A percentile compares a stretch with the other conserved stretches of the same genome.
phyloP scores from a whole-genome alignment of 2,329 filamentous ascomycete genomes.

The Fonsecaea erecta region DNA sequence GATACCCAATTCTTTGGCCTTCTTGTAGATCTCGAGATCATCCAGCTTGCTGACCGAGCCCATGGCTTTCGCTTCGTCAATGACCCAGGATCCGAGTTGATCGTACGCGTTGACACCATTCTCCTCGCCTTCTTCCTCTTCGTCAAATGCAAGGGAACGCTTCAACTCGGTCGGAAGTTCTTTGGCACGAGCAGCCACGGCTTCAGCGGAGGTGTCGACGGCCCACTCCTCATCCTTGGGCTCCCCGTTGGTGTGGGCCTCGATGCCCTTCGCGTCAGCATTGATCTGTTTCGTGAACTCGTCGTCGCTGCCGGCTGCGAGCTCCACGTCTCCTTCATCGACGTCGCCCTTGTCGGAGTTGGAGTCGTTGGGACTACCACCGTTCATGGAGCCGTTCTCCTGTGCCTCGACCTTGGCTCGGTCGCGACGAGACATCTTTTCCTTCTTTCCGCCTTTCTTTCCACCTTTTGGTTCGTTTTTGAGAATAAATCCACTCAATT shows the following conservation, averaged over 20 bases:
- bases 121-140: constrained; percentile 78
- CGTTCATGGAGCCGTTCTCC: constrained; percentile 60
- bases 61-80: constrained; percentile 69
- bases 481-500: constrained; percentile 95
- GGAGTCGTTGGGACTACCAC: constrained; percentile 68
- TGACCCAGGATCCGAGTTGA: constrained; percentile 90
- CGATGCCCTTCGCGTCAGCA: constrained; percentile 72
- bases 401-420: constrained; percentile 71
- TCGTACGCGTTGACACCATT: constrained; percentile 83
- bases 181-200: constrained; percentile 90
- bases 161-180: constrained; percentile 94
- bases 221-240: constrained; percentile 91
- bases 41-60: constrained; percentile 78
- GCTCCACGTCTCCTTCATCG: constrained; percentile 68
- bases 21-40: constrained; percentile 90
- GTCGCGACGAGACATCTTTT: constrained; percentile 78
- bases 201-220: constrained; percentile 93
- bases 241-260: constrained; percentile 62
- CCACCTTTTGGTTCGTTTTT: constrained; percentile 93
- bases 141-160: constrained; percentile 81
- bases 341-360: constrained; percentile 63
- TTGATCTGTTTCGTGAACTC: constrained; percentile 81
- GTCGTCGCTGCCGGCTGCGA: constrained; percentile 82
- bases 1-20: constrained; percentile 94
- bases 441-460: constrained; percentile 90